Percentiles rank a stretch among this genome's conserved stretches.
Conservation (phyloP, 75 land plant genomes). For the Larix kaempferi region DNA sequence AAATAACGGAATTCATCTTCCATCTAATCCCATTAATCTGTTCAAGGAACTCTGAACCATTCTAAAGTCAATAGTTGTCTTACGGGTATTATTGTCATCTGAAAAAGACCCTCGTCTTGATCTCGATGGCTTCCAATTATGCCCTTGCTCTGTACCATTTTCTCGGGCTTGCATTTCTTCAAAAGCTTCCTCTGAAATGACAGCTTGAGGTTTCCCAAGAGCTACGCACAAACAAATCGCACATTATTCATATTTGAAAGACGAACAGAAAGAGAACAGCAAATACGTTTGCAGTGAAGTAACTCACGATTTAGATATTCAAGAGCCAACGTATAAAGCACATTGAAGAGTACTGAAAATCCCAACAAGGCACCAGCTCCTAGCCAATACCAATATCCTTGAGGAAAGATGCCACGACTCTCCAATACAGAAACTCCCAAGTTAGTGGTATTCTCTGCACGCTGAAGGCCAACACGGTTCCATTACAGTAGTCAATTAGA, state of each 20-base stretch:
- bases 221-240: neutral
- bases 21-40: neutral
- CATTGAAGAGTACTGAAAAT: slow-evolving; percentile 18
- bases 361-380: slow-evolving; percentile 17
- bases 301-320: slow-evolving; percentile 28
- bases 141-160: slow-evolving; percentile 3
- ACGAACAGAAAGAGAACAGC: neutral
- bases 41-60: neutral
- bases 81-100: neutral
- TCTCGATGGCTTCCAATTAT: neutral
- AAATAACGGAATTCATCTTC: neutral
- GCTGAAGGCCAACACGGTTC: no score
- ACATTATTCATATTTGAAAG: neutral
- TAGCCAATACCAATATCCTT: slow-evolving; percentile 29
- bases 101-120: neutral
- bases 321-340: slow-evolving; percentile 17
- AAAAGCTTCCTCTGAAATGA: slow-evolving; percentile 27
- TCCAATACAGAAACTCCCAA: neutral
- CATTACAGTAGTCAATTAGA: no score
- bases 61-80: neutral
- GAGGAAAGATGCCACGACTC: slow-evolving; percentile 11
- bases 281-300: neutral
- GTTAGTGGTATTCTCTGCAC: no score
- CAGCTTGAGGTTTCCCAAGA: slow-evolving; percentile 29
- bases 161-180: slow-evolving; percentile 17